Conservation (phyloP, 768 basidiomycete species). For the Naganishia kalamii region DNA sequence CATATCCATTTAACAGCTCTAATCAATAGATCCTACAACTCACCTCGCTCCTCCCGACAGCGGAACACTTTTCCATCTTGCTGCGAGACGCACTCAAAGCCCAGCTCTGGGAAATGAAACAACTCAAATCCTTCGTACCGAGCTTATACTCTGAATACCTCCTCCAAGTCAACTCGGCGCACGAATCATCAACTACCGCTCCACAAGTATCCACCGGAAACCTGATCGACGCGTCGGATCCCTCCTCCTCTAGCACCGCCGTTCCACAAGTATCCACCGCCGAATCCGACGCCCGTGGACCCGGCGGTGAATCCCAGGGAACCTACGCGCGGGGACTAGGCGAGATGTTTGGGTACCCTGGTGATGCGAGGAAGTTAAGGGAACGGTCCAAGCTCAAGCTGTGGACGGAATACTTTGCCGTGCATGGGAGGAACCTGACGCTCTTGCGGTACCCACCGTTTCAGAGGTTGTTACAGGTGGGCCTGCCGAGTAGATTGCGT, state of each 20-base stretch:
- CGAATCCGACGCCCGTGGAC: constrained; percentile 43
- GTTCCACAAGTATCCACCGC: constrained; percentile 25
- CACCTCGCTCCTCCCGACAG: constrained; percentile 84
- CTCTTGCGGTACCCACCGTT: constrained; percentile 90
- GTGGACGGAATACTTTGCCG: constrained; percentile 82
- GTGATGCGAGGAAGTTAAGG: constrained; percentile 46
- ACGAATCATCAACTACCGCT: neutral
- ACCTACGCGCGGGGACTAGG: constrained; percentile 43
- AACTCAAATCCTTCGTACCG: constrained; percentile 79
- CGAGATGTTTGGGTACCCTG: constrained; percentile 47
- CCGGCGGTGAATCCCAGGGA: constrained; percentile 46
- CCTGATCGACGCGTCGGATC: constrained; percentile 35
- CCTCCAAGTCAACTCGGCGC: constrained; percentile 49
- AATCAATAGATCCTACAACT: constrained; percentile 64
- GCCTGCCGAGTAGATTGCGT: constrained; percentile 83
- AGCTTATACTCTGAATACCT: constrained; percentile 93
- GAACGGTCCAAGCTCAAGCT: constrained; percentile 72
- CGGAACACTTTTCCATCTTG: constrained; percentile 83
- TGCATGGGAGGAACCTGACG: constrained; percentile 90
- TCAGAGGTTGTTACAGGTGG: constrained; percentile 94
- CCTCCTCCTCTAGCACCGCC: neutral
- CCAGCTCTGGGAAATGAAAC: constrained; percentile 67
- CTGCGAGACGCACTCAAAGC: constrained; percentile 82
- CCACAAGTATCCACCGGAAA: constrained; percentile 1
- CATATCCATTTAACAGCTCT: neutral